Conservation (phyloP, 1,284 basidiomycete species). For the Sanghuangporus weigelae region DNA sequence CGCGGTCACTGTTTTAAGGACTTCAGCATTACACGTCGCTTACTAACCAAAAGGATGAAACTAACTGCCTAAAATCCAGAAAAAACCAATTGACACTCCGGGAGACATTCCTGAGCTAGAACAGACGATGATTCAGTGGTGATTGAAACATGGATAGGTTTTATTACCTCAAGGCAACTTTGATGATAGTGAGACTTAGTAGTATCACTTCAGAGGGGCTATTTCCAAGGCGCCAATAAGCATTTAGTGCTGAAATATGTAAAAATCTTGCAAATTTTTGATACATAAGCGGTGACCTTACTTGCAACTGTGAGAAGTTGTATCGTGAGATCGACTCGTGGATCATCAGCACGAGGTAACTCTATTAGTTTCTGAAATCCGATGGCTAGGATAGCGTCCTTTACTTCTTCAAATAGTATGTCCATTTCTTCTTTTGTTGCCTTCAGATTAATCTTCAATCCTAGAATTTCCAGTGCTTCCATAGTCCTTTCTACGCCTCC, state of each 20-base stretch:
- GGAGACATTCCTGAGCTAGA: constrained; percentile 58
- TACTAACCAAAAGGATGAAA: neutral
- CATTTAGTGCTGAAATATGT: constrained; percentile 45
- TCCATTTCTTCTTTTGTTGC: constrained; percentile 52
- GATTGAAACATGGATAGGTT: neutral
- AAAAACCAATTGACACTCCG: constrained; percentile 61
- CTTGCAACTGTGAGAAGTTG: constrained; percentile 63
- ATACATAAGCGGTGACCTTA: constrained; percentile 23
- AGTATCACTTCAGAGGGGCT: constrained; percentile 48
- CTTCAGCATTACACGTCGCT: constrained; percentile 6
- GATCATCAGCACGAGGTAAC: constrained; percentile 55
- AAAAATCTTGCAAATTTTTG: neutral
- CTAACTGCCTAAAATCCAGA: constrained; percentile 62
- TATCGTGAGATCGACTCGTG: constrained; percentile 54
- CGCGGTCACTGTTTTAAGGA: constrained; percentile 36
- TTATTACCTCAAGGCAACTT: constrained; percentile 52
- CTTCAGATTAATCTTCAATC: constrained; percentile 49
- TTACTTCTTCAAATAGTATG: constrained; percentile 59
- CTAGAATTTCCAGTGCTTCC: constrained; percentile 53
- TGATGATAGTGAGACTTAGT: constrained; percentile 58
- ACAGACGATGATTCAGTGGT: neutral
- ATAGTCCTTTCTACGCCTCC: constrained; percentile 56
- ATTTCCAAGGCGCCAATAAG: constrained; percentile 59
- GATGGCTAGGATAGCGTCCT: constrained; percentile 61
- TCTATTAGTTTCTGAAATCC: constrained; percentile 61